Conservation (phyloP, 1,284 basidiomycete species). For the Schizopora paradoxa region DNA sequence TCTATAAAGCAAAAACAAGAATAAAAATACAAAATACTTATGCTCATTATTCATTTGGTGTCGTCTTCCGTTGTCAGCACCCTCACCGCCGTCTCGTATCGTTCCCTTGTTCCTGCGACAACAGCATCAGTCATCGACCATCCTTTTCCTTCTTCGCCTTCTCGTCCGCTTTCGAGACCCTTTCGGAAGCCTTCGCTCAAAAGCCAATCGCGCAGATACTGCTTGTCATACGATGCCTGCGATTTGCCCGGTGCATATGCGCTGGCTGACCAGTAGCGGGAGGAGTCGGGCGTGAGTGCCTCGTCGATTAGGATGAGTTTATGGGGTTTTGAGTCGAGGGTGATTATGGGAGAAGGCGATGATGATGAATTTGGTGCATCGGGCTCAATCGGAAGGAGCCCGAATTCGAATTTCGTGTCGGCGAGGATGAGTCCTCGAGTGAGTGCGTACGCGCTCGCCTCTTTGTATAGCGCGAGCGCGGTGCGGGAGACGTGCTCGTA, state of each 20-base stretch:
- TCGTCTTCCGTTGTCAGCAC: slow-evolving; percentile 45
- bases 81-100: slow-evolving; percentile 77
- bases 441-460: slow-evolving; percentile 76
- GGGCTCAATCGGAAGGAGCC: slow-evolving; percentile 49
- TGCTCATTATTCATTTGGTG: neutral
- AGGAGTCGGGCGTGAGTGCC: slow-evolving; percentile 94
- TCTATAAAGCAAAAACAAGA: too few species aligned
- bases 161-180: slow-evolving; percentile 69
- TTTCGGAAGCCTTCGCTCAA: slow-evolving; percentile 68
- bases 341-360: slow-evolving; percentile 32
- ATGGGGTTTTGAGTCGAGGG: slow-evolving; percentile 31
- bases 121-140: slow-evolving; percentile 77
- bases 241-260: slow-evolving; percentile 71
- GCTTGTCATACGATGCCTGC: slow-evolving; percentile 96
- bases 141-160: slow-evolving; percentile 61
- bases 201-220: slow-evolving; percentile 92
- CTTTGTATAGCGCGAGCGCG: slow-evolving; percentile 67
- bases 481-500: slow-evolving; percentile 56
- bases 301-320: slow-evolving; percentile 91
- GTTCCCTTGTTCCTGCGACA: slow-evolving; percentile 66
- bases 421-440: slow-evolving; percentile 90
- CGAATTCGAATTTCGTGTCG: slow-evolving; percentile 86
- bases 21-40: neutral
- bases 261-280: slow-evolving; percentile 88
- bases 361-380: slow-evolving; percentile 15